phyloP scores from a whole-genome alignment of 306 rosid genomes.

The Mucuna pruriens region DNA sequence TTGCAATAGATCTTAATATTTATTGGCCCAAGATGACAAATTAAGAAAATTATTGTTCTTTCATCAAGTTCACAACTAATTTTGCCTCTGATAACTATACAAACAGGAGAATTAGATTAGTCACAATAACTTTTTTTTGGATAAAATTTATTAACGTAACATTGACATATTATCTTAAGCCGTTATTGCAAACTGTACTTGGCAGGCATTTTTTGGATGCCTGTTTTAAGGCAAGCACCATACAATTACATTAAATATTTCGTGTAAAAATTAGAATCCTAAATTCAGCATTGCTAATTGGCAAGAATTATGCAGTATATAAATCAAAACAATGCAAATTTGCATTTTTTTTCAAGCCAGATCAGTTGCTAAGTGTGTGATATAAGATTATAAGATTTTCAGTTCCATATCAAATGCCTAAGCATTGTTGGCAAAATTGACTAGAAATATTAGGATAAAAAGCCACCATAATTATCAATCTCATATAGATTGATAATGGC shows the following conservation, averaged over 20 bases:
- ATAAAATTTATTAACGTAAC: neutral
- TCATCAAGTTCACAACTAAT: neutral
- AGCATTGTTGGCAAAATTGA: neutral
- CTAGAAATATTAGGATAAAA: neutral
- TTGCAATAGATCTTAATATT: constrained; percentile 27
- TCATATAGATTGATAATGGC: neutral
- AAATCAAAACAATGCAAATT: neutral
- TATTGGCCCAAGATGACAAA: constrained; percentile 16
- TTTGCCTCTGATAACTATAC: neutral
- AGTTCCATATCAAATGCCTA: neutral
- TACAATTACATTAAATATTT: constrained; percentile 12
- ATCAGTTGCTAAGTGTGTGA: neutral
- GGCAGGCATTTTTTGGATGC: constrained; percentile 1
- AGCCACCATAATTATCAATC: neutral
- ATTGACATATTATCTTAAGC: neutral
- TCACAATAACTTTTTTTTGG: neutral
- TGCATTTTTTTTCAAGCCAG: neutral
- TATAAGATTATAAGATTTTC: neutral
- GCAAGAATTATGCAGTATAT: neutral
- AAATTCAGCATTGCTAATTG: constrained; percentile 16
- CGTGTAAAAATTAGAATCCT: constrained; percentile 35
- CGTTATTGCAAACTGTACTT: neutral
- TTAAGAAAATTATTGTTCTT: neutral
- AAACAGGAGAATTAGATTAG: constrained; percentile 11
- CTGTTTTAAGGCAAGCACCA: neutral